Conservation (phyloP, 1,284 basidiomycete genomes). For the Rhodotorula sp. region DNA sequence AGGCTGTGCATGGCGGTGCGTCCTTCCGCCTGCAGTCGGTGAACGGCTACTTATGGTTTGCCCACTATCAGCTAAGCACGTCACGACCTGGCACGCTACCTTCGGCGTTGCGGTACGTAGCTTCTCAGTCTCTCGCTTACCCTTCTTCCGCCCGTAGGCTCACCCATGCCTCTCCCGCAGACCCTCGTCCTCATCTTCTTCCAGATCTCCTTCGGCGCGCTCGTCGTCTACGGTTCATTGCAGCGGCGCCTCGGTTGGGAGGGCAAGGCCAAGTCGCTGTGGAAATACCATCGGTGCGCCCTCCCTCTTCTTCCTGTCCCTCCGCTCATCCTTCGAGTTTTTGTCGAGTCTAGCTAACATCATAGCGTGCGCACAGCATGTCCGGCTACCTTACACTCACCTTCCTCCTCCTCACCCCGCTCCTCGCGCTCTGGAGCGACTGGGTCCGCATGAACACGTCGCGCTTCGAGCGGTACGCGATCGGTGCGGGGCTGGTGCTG, state of each 20-base stretch:
- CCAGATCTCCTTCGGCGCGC: slow-evolving; percentile 40
- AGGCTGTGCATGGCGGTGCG: slow-evolving; percentile 38
- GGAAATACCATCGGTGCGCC: slow-evolving; percentile 44
- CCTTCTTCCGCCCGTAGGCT: not conserved
- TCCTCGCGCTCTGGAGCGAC: slow-evolving; percentile 39
- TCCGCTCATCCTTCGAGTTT: not conserved
- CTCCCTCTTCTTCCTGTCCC: no score
- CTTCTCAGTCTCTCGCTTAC: not conserved
- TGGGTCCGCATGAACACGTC: slow-evolving; percentile 40
- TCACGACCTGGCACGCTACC: slow-evolving; percentile 41
- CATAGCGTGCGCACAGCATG: slow-evolving; percentile 3
- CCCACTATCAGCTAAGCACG: slow-evolving; percentile 30
- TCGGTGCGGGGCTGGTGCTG: slow-evolving; percentile 31
- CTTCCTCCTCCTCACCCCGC: slow-evolving; percentile 37
- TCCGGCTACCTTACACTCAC: slow-evolving; percentile 41
- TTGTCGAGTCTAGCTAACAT: no score
- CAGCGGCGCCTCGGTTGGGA: slow-evolving; percentile 30
- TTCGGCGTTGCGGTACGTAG: slow-evolving; percentile 34
- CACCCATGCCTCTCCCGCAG: not conserved
- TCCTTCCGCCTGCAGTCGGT: no score
- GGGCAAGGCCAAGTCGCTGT: slow-evolving; percentile 33
- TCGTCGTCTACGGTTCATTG: slow-evolving; percentile 39
- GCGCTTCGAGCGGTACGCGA: slow-evolving; percentile 17
- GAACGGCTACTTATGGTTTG: no score
- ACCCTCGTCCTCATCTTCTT: slow-evolving; percentile 35